phyloP scores from a whole-genome alignment of 2,329 filamentous ascomycete species.

The Eurotiales sp. region DNA sequence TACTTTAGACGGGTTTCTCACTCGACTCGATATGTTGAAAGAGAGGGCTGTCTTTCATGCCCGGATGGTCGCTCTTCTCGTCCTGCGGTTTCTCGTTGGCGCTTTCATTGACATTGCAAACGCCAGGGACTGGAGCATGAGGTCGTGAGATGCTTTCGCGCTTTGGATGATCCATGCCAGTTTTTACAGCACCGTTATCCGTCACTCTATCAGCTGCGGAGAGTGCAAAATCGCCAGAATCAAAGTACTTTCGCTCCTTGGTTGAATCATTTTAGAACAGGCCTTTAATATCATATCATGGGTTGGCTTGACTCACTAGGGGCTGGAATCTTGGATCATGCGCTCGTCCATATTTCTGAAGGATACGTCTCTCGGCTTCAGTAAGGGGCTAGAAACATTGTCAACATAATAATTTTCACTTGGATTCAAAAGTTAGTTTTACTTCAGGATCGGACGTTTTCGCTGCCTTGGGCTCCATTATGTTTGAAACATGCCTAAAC shows the following conservation, averaged over 20 bases:
- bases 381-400: too few species aligned
- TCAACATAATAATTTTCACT: too few species aligned
- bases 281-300: too few species aligned
- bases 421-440: too few species aligned
- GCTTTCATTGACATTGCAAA: conserved; percentile 23
- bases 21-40: conserved; percentile 14
- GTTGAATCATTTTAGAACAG: too few species aligned
- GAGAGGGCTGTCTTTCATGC: conserved; percentile 18
- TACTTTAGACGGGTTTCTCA: neutral
- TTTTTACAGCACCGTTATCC: conserved; percentile 22
- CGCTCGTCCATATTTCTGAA: too few species aligned
- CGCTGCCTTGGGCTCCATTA: too few species aligned
- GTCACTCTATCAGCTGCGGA: conserved; percentile 21
- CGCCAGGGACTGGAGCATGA: conserved; percentile 22
- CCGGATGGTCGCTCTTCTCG: conserved; percentile 14
- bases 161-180: conserved; percentile 24
- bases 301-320: too few species aligned
- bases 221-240: conserved; percentile 29
- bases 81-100: conserved; percentile 20
- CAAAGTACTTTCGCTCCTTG: conserved; percentile 28
- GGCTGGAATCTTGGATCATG: too few species aligned
- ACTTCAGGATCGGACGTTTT: too few species aligned
- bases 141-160: conserved; percentile 28
- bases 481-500: too few species aligned
- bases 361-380: too few species aligned